Base-by-base conservation (phyloP, 768 basidiomycete species). In the Hypholoma fasciculare region DNA sequence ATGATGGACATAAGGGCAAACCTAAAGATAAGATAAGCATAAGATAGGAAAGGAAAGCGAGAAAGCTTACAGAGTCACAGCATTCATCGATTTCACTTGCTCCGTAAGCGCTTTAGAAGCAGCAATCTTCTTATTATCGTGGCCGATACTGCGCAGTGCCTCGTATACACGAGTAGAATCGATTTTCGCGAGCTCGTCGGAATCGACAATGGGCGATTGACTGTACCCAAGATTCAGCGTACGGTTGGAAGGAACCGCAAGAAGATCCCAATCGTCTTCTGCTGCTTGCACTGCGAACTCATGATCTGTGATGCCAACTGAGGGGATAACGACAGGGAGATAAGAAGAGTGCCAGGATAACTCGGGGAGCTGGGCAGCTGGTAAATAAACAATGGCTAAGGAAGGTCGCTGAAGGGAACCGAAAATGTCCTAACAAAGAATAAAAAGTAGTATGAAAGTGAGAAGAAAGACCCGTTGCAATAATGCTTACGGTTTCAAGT, bases 1-100 rank as follows among this genome's bases (percentile, higher is more conserved):
- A 90, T 77, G 39, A 91, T 75, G 39, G 88, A 88, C 61, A 91
- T 72, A 49, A 91, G 69, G 0, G 88, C 86, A 59, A 91, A 80
- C 49, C 89, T 91, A 50, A 7, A 27, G n/a, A 58, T 50, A 42
- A 61, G 53, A 36, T 53, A 12, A 47, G 64, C 59, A 43, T 39
- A 55, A 36, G 44, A 37, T 58, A 48, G 52, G 42, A 51, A 40
- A 30, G 64, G 57, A 56, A 67, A 8, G 42, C 30, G 30, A 54
- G 53, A 42, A 36, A 49, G 72, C 86, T n/a, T 76, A 90, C 89
- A 91, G 73, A 19, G 87, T 88, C 49, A 87, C 75, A 37, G 87
- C 78, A 65, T 86, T 83, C 48, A 79, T 75, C 23, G 85, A 77
- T 50, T 75, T 76, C n/a, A 81, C 69, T 57, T 79, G 77, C 44